Conservation (phyloP, 2,329 filamentous ascomycete species). For the Stemphylium beticola region DNA sequence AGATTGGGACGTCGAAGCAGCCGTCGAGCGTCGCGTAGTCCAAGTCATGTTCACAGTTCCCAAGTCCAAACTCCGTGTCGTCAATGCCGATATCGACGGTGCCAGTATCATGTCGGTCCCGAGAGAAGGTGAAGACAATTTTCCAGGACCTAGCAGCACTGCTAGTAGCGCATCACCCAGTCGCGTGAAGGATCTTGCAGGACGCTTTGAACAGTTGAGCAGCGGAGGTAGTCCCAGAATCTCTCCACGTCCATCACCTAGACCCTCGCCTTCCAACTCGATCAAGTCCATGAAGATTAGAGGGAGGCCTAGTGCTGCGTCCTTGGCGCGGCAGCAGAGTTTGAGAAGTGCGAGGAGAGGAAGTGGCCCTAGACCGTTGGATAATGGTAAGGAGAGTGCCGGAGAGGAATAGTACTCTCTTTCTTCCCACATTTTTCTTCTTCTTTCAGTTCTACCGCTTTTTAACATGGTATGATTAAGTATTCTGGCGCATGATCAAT, state of each 20-base stretch:
- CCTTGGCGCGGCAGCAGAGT: conserved; percentile 14
- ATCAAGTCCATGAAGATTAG: conserved; percentile 39
- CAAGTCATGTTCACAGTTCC: conserved; percentile 89
- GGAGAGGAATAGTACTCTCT: background rate
- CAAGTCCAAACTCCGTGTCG: conserved; percentile 83
- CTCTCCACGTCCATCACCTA: conserved; percentile 18
- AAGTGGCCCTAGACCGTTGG: conserved; percentile 1
- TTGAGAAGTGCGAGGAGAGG: conserved; percentile 1
- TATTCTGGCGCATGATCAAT: too few species aligned
- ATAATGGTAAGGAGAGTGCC: conserved; percentile 1
- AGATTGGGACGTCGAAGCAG: conserved; percentile 60
- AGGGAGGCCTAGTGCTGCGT: conserved; percentile 20
- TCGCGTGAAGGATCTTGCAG: conserved; percentile 40
- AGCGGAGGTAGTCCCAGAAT: conserved; percentile 1
- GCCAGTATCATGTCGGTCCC: conserved; percentile 36
- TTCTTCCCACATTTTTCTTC: background rate
- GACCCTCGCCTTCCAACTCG: conserved; percentile 26
- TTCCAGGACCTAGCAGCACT: background rate
- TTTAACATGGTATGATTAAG: background rate
- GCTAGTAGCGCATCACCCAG: conserved; percentile 15
- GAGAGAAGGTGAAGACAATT: conserved; percentile 12
- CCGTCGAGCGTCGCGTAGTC: conserved; percentile 55
- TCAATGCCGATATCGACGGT: conserved; percentile 63
- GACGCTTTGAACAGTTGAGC: conserved; percentile 37
- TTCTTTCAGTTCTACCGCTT: background rate